Conservation (phyloP, 2,329 filamentous ascomycete species). For the Trichoderma atroviride region DNA sequence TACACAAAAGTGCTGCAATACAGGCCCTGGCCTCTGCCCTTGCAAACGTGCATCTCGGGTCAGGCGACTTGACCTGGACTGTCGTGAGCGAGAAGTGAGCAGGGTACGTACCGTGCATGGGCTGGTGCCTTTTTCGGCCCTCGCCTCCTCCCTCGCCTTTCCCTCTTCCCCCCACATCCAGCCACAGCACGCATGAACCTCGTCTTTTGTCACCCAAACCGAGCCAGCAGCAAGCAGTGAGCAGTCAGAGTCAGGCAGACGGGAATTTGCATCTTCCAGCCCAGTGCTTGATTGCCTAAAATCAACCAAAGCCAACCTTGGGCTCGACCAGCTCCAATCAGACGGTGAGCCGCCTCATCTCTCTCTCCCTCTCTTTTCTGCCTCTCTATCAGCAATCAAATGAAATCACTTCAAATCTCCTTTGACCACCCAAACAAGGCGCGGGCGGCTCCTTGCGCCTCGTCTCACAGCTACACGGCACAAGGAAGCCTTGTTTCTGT, state of each 20-base stretch:
- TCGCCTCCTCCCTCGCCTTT: conserved; percentile 7
- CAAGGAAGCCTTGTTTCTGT: conserved; percentile 1
- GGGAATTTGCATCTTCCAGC: not conserved
- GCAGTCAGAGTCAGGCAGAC: not conserved
- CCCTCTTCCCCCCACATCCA: conserved; percentile 12
- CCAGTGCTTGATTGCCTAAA: not conserved
- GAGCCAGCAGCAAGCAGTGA: not conserved
- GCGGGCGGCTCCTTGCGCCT: not conserved
- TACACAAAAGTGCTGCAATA: not conserved
- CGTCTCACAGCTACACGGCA: not conserved
- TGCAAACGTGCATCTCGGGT: conserved; percentile 9
- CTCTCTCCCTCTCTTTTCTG: not conserved
- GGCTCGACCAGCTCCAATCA: not conserved
- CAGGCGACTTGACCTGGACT: conserved; percentile 18
- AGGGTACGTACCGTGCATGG: conserved; percentile 20
- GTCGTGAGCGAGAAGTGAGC: not conserved
- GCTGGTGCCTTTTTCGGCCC: not conserved
- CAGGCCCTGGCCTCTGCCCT: conserved; percentile 16
- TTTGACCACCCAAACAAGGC: conserved; percentile 2
- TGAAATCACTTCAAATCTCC: not conserved
- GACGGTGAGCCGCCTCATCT: not conserved
- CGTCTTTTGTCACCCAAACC: conserved; percentile 6
- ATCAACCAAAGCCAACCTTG: not conserved
- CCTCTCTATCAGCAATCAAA: not conserved
- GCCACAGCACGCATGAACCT: conserved; percentile 12